Base-by-base conservation (phyloP, 129 eudicot genomes). In the Helianthus annuus region DNA sequence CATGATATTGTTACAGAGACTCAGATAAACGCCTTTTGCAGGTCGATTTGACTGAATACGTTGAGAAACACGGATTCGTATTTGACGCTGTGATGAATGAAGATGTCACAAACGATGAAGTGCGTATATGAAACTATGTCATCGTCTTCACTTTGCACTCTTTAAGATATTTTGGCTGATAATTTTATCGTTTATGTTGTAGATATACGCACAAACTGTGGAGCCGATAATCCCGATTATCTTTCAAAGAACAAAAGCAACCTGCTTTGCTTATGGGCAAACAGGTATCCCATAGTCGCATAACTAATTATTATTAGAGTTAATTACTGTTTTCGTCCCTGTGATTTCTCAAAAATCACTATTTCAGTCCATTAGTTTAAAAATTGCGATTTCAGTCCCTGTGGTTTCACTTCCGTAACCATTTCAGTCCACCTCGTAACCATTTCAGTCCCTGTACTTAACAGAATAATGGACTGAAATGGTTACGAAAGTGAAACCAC, bases 261-360 rank as follows among this genome's bases (percentile, higher is more conserved):
- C 96, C n/a, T 89, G 91, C 80, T 89, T 89, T 82, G 96, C 96
- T 12, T 89, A 89, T 77, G 96, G 96, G 15, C 91, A 89, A 76
- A 89, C 96, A 86, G 91, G 96, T 64, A 81, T 7, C 19, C 49
- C 42, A 32, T 32, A 32, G 36, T 32, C 36, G 4, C 36, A 32
- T 32, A 32, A 29, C 34, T 29, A 29, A 29, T 39, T 27, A 58
- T 54, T 16, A n/a, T n/a, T n/a, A n/a, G n/a, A n/a, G n/a, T n/a
- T n/a, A n/a, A n/a, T n/a, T n/a, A n/a, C n/a, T n/a, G n/a, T n/a
- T n/a, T n/a, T n/a, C n/a, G n/a, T n/a, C n/a, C n/a, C n/a, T n/a
- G n/a, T n/a, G n/a, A n/a, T n/a, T n/a, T n/a, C n/a, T n/a, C n/a
- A n/a, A n/a, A n/a, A n/a, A n/a, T n/a, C n/a, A n/a, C n/a, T n/a